Evolutionary conservation across 208 protist genomes (phyloP).

Genomic region (Plasmodiophora brassicae): DNA sequence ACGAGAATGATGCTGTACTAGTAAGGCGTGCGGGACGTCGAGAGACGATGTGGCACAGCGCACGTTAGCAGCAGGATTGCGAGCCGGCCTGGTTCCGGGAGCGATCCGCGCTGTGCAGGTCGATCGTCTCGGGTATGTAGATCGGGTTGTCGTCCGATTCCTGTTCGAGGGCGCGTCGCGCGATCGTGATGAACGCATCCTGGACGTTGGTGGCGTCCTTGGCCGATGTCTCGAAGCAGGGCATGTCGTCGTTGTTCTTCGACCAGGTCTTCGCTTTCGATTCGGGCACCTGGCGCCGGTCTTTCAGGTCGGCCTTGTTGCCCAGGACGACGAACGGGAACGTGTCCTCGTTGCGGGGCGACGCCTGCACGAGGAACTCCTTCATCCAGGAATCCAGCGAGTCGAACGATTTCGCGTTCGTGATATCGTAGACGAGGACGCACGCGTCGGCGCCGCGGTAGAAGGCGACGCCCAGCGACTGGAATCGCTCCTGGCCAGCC

Average conservation of each 20-base stretch:
- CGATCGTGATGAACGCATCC: conserved; percentile 82
- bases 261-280: conserved; percentile 91
- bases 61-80: too few relatives aligned
- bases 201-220: conserved; percentile 95
- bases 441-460: conserved; percentile 96
- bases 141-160: conserved; percentile 48
- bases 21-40: too few relatives aligned
- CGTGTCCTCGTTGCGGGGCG: conserved; percentile 68
- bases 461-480: conserved; percentile 94
- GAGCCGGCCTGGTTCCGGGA: too few relatives aligned
- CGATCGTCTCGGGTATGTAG: conserved; percentile 51
- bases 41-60: too few relatives aligned
- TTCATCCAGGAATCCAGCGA: conserved; percentile 77
- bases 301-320: conserved; percentile 97
- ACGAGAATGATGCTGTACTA: too few relatives aligned
- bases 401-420: conserved; percentile 68
- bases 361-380: conserved; percentile 52
- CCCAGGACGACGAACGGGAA: conserved; percentile 96
- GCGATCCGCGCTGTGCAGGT: conserved; percentile 36
- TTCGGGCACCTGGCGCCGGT: conserved; percentile 62
- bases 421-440: conserved; percentile 79
- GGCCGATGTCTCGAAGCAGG: conserved; percentile 94
- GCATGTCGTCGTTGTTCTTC: conserved; percentile 79
- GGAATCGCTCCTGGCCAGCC: conserved; percentile 97
- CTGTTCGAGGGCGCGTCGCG: conserved; percentile 47